phyloP scores from a whole-genome alignment of 2,329 filamentous ascomycete species.

The Nothophaeocryptopus gaeumannii region DNA sequence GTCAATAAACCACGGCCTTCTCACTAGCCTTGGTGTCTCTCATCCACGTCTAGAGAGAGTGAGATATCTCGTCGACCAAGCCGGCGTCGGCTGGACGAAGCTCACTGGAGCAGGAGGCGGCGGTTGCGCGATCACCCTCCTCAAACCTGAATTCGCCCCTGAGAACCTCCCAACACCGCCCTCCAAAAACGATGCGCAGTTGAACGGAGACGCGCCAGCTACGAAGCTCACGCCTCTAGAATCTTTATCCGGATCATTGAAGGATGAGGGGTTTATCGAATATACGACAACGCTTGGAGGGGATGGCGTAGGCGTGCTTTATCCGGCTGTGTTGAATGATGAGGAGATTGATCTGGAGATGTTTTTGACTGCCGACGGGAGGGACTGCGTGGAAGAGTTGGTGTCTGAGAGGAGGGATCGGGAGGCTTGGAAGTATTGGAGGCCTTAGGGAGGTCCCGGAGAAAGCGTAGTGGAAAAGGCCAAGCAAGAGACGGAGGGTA shows the following conservation, averaged over 20 bases:
- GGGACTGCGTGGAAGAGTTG: slow-evolving; percentile 79
- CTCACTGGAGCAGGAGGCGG: slow-evolving; percentile 93
- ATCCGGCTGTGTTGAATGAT: slow-evolving; percentile 86
- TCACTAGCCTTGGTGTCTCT: slow-evolving; percentile 89
- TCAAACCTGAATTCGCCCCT: slow-evolving; percentile 59
- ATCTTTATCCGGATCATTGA: slow-evolving; percentile 60
- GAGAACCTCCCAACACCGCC: background rate
- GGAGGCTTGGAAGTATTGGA: slow-evolving; percentile 39
- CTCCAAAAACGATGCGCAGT: slow-evolving; percentile 1
- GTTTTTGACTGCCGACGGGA: slow-evolving; percentile 79
- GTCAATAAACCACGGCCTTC: slow-evolving; percentile 86
- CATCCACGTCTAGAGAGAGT: slow-evolving; percentile 91
- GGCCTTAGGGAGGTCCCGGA: slow-evolving; percentile 20
- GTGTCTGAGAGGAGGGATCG: slow-evolving; percentile 57
- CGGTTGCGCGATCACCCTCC: slow-evolving; percentile 88
- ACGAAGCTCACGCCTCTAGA: slow-evolving; percentile 42
- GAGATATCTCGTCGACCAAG: slow-evolving; percentile 83
- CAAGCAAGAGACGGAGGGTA: no score
- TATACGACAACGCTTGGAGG: slow-evolving; percentile 90
- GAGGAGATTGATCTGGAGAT: slow-evolving; percentile 91
- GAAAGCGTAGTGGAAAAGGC: background rate
- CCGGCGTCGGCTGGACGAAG: slow-evolving; percentile 94
- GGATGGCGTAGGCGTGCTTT: slow-evolving; percentile 89
- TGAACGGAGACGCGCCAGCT: slow-evolving; percentile 17
- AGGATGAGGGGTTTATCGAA: slow-evolving; percentile 66